These are phyloP conservation scores for Melaleuca quinquenervia DNA, from an alignment of 345 rosid genomes.

Conservation along the genomic window DNA sequence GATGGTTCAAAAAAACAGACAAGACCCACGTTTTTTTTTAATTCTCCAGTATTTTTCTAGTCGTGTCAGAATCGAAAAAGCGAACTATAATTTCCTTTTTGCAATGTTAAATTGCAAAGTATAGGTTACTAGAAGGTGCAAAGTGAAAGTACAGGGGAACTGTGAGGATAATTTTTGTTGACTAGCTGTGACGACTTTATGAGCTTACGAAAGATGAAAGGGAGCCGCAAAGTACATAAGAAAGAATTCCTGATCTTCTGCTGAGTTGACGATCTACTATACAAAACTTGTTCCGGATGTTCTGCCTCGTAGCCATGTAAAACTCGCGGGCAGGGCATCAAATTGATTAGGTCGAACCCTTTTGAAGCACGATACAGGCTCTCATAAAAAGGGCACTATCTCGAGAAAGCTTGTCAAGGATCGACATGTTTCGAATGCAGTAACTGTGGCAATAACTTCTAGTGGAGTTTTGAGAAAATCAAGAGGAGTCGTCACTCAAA, in stretches of 20 bases:
- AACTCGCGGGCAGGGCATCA: not conserved
- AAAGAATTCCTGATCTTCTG: not conserved
- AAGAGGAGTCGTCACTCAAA: not conserved
- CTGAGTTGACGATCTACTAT: not conserved
- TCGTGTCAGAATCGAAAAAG: not conserved
- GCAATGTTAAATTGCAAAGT: not conserved
- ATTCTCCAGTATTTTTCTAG: not conserved
- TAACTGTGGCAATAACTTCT: not conserved
- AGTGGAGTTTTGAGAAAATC: not conserved
- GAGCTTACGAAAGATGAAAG: not conserved
- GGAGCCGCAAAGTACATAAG: not conserved
- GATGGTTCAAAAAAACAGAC: not conserved
- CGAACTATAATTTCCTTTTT: not conserved
- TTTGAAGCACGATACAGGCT: not conserved
- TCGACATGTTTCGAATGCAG: not conserved
- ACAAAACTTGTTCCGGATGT: constrained; percentile 4
- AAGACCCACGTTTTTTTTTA: not conserved
- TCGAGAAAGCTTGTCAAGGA: not conserved
- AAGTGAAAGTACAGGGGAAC: not conserved
- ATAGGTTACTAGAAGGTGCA: not conserved
- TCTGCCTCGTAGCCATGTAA: not conserved
- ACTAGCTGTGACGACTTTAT: not conserved
- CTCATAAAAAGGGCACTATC: not conserved
- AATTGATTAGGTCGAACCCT: not conserved
- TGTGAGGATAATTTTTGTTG: not conserved